Base-by-base conservation (phyloP, 108 stramenopile species). In the Skeletonema grethae region DNA sequence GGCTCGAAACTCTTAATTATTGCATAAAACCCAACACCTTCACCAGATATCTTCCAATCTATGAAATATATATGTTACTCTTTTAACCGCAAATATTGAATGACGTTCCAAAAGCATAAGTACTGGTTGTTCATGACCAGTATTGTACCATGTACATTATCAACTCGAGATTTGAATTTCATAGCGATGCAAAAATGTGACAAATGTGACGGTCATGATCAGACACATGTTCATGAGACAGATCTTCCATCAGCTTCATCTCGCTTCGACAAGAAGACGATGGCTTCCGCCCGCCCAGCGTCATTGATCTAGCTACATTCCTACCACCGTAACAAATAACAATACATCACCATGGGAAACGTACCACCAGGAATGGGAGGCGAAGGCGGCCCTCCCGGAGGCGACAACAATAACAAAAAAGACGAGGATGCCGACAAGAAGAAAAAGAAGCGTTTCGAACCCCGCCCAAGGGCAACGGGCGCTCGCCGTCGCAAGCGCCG, bases 391-490 rank as follows among this genome's bases (percentile, higher is more conserved):
- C 76, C 71, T 12, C 82, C 81, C 72, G 89, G 83, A 18, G 75
- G 53, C 18, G 61, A 72, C 86, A 20, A 69, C 88, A 77, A 73
- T 77, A 64, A 72, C 72, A 74, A 74, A 20, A 79, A 86, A 75
- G 75, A 84, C 50, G 86, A 92, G 65, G 89, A 83, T 25, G 84
- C 66, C 48, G 82, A 92, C 72, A 92, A 97, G 84, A 96, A 97
- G 69, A 96, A 97, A 76, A 96, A 97, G 84, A 98, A 98, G 85
- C 96, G 97, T 67, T 97, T 97, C 82, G 96, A 96, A 76, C 97
- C 96, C 20, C 87, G 93, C 24, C 91, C 94, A 8, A 59, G 83
- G 41, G 72, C 72, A 39, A 68, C 80, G 59, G 93, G 85, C 18
- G 88, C 93, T 53, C 89, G 87, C 48, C 93, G 94, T 61, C 93